Evolutionary conservation across 1,139 yeast genomes (phyloP).

Genomic region (Keqinozyma sinolaborantium): DNA sequence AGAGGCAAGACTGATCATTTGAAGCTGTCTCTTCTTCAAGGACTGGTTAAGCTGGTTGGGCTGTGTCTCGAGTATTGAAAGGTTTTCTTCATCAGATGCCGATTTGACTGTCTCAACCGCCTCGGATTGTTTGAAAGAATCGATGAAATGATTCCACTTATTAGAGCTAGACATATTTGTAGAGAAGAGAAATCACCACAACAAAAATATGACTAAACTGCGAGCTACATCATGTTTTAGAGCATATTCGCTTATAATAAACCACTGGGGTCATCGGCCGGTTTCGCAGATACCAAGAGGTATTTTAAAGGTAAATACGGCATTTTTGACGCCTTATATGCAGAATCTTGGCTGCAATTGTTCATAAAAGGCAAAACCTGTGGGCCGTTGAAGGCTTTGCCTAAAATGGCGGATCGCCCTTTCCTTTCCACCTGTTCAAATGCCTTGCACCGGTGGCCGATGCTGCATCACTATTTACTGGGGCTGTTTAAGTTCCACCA

Average conservation of each 20-base stretch:
- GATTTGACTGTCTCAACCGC: neutral
- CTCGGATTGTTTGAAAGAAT: constrained; percentile 33
- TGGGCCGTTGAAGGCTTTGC: too few relatives aligned
- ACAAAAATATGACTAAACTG: too few relatives aligned
- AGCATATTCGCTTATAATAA: too few relatives aligned
- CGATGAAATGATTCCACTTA: constrained; percentile 24
- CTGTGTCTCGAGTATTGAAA: neutral
- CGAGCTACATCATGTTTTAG: too few relatives aligned
- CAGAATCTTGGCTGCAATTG: neutral
- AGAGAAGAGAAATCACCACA: neutral
- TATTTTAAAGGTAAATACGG: neutral
- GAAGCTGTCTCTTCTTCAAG: constrained; percentile 31
- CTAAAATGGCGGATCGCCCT: too few relatives aligned
- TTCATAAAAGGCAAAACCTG: too few relatives aligned
- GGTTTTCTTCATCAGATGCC: neutral
- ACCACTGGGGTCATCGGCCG: constrained; percentile 1
- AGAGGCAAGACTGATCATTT: constrained; percentile 38
- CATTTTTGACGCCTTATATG: neutral
- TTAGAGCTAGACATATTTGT: neutral
- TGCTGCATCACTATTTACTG: too few relatives aligned
- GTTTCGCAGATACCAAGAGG: neutral
- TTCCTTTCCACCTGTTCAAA: too few relatives aligned
- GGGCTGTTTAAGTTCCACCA: too few relatives aligned
- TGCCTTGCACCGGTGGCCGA: too few relatives aligned
- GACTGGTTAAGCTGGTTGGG: constrained; percentile 18